Base-by-base conservation (phyloP, 176 grass and related monocot genomes). In the Oryza longistaminata region DNA sequence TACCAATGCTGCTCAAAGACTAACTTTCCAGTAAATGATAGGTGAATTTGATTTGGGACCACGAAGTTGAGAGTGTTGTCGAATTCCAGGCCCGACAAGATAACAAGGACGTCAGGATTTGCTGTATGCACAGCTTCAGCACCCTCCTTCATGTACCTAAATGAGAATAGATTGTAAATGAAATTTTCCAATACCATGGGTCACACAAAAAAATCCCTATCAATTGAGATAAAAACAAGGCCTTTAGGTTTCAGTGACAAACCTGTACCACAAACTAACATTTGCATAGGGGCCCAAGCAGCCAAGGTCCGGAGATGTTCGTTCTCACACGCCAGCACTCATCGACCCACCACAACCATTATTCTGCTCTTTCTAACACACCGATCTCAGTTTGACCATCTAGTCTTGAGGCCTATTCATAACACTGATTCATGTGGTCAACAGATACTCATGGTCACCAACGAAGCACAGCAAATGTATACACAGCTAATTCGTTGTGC, bases 1-100 rank as follows among this genome's bases (percentile, higher is more conserved):
- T 98, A 98, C 96, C 96, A 98, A 43, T 98, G 96, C 69, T 90
- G 87, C 77, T 98, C 96, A 26, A 87, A 98, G 16, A 98, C 87
- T 83, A 98, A 80, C 79, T 98, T 98, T 69, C 86, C 82, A 66
- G 89, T 85, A 82, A 93, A 98, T 64, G 87, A 85, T 64, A 98
- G n/a, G 2, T 86, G 21, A 53, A 88, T 58, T 73, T 95, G 78
- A n/a, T 83, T 80, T 13, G 71, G 17, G 66, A 55, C 53, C 78
- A 98, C 85, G 78, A 98, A 98, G 70, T 83, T 87, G 37, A 98
- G 89, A 68, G 78, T 92, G 16, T 89, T 95, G 74, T 98, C 96
- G 81, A 87, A 98, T 79, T 98, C 88, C 11, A 98, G 64, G 24
- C 96, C 96, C 1, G 93, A 98, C 7, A 98, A 70, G 42, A 95